phyloP scores from a whole-genome alignment of 805 yeast species.

The Cyberlindnera sargentensis region DNA sequence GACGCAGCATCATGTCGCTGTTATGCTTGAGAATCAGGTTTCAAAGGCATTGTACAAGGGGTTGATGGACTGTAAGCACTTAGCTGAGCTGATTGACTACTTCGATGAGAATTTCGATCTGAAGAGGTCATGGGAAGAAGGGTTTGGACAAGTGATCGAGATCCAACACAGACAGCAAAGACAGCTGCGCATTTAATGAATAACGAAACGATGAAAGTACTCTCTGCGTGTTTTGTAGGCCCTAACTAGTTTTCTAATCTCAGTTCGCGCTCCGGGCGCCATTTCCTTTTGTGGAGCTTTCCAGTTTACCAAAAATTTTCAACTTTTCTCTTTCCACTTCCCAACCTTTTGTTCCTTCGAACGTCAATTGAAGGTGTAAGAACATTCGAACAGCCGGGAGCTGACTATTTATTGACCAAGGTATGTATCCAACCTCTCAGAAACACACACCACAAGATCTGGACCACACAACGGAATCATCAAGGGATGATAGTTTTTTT shows the following conservation, averaged over 20 bases:
- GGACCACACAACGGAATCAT: not conserved
- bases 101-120: conserved; percentile 66
- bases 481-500: conserved; percentile 21
- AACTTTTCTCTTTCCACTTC: too few relatives aligned
- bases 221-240: too few relatives aligned
- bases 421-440: not conserved
- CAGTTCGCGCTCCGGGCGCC: too few relatives aligned
- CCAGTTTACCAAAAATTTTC: too few relatives aligned
- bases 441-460: not conserved
- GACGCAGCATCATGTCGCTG: conserved; percentile 79
- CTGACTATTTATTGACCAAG: not conserved
- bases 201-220: too few relatives aligned
- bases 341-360: too few relatives aligned
- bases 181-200: conserved; percentile 21
- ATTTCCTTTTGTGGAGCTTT: too few relatives aligned
- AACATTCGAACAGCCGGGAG: too few relatives aligned
- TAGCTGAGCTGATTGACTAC: conserved; percentile 73
- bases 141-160: conserved; percentile 52
- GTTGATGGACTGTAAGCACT: conserved; percentile 52
- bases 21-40: conserved; percentile 66
- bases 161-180: conserved; percentile 34
- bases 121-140: conserved; percentile 58
- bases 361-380: too few relatives aligned
- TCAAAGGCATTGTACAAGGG: conserved; percentile 43
- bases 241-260: too few relatives aligned